Conservation (phyloP, 2,329 filamentous ascomycete species). For the Geosmithia putterillii region DNA sequence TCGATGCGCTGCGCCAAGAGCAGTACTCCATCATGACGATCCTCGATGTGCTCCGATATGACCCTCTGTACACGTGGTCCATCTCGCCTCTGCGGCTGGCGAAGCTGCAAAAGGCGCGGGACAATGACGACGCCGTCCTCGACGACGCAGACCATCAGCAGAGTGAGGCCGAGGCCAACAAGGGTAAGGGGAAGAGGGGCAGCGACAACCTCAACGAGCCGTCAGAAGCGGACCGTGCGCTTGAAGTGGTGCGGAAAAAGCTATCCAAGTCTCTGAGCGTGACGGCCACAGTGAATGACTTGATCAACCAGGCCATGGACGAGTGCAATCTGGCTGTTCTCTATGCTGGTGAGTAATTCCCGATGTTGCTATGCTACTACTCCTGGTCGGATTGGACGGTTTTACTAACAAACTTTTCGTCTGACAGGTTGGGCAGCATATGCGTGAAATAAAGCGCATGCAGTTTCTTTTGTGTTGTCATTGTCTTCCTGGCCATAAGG, state of each 20-base stretch:
- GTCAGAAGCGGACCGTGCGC: constrained; percentile 76
- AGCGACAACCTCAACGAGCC: constrained; percentile 36
- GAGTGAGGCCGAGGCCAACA: constrained; percentile 26
- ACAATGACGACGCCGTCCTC: constrained; percentile 29
- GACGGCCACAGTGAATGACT: constrained; percentile 86
- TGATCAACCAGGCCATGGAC: constrained; percentile 93
- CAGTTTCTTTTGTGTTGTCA: constrained; percentile 4
- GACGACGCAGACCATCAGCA: constrained; percentile 23
- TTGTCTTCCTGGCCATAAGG: no score
- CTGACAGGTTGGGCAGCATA: constrained; percentile 31
- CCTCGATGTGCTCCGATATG: constrained; percentile 92
- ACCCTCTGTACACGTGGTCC: constrained; percentile 93
- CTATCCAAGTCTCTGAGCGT: constrained; percentile 88
- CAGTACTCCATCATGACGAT: constrained; percentile 98
- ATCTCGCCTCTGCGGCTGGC: constrained; percentile 59
- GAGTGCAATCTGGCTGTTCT: constrained; percentile 84
- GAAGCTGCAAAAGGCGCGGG: constrained; percentile 51
- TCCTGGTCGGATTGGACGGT: neutral
- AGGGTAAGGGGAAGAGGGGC: constrained; percentile 17
- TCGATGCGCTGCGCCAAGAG: constrained; percentile 89
- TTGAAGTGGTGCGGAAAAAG: constrained; percentile 94
- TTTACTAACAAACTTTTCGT: constrained; percentile 10
- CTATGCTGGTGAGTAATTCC: constrained; percentile 53
- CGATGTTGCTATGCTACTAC: neutral
- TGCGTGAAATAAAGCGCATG: constrained; percentile 17